Conservation (phyloP, 768 basidiomycete genomes). For the Psilocybe cubensis region DNA sequence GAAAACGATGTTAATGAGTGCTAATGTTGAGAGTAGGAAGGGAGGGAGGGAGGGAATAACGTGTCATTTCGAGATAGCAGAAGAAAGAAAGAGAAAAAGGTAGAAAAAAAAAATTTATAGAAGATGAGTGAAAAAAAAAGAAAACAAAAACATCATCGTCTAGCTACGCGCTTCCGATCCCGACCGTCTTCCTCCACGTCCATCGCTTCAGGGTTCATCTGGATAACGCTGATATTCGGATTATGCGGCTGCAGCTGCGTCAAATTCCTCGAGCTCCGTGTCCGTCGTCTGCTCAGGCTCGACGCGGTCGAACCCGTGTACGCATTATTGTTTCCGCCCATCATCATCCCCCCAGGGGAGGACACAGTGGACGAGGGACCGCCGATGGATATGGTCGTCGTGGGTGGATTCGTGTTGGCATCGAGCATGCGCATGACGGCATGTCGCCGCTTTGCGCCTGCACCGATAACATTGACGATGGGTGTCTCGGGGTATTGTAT, state of each 20-base stretch:
- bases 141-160: slow-evolving; percentile 46
- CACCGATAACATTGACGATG: slow-evolving; percentile 47
- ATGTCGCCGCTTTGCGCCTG: slow-evolving; percentile 75
- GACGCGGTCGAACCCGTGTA: slow-evolving; percentile 19
- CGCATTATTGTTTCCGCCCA: slow-evolving; percentile 24
- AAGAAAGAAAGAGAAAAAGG: background rate
- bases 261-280: slow-evolving; percentile 48
- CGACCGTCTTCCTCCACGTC: slow-evolving; percentile 78
- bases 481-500: slow-evolving; percentile 42
- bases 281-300: slow-evolving; percentile 50
- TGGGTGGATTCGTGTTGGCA: slow-evolving; percentile 43
- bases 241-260: slow-evolving; percentile 39
- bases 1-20: no score
- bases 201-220: slow-evolving; percentile 54
- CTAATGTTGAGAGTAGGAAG: no score
- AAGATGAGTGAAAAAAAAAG: background rate
- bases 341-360: slow-evolving; percentile 18
- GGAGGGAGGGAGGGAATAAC: no score
- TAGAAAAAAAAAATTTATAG: background rate
- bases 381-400: slow-evolving; percentile 35
- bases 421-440: slow-evolving; percentile 82
- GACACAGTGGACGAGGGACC: slow-evolving; percentile 38
- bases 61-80: slow-evolving; percentile 6
- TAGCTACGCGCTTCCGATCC: slow-evolving; percentile 74
- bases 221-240: slow-evolving; percentile 40